Evolutionary conservation across 176 grass and related monocot species (phyloP), one percentile per base, ranked within the genome.

Genomic region (Puccinellia tenuiflora): DNA sequence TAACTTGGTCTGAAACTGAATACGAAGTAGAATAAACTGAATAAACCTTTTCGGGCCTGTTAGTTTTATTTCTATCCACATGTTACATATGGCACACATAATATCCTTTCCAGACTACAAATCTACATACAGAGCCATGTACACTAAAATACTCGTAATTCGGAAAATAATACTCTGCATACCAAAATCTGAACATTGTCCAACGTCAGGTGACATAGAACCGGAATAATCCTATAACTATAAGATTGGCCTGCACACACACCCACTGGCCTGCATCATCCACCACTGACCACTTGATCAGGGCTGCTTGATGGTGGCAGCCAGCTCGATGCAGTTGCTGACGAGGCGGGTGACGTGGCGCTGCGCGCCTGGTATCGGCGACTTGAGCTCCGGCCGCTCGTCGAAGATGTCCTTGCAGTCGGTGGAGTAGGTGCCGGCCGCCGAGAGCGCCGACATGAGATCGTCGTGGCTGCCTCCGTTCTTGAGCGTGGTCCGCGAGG

Each of bases 321-420:
- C 90, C 48, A 92, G 55, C 57, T 88, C 86, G 50, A 92, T 75
- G 67, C 86, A 88, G 83, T 88, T 88, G 83, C 51, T 88, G 79
- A 92, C 79, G 66, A 92, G 86, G 48, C 86, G 86, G 40, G 10
- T 54, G 79, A 92, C 6, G 40, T 86, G 86, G 59, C 59, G 60
- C 83, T 83, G 79, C 22, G 68, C 50, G 56, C 75, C 59, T 3
- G 45, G 48, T 64, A 88, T 79, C 39, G 86, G 79, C 25, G 78
- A 76, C 24, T 53, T 6, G 31, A 92, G 74, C 31, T 86, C 86
- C 74, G 86, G 83, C 29, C 79, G 68, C 39, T 92, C 86, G 6
- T 63, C 90, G 90, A 92, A 92, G 79, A 67, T 34, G 59, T 88
- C 90, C 18, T 60, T 42, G 83, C 90, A 92, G 68, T 85, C 86